Evolutionary conservation across 2,329 filamentous ascomycete genomes (phyloP), one percentile per base, ranked within the genome.

Genomic region (Hyphodiscus sp.): DNA sequence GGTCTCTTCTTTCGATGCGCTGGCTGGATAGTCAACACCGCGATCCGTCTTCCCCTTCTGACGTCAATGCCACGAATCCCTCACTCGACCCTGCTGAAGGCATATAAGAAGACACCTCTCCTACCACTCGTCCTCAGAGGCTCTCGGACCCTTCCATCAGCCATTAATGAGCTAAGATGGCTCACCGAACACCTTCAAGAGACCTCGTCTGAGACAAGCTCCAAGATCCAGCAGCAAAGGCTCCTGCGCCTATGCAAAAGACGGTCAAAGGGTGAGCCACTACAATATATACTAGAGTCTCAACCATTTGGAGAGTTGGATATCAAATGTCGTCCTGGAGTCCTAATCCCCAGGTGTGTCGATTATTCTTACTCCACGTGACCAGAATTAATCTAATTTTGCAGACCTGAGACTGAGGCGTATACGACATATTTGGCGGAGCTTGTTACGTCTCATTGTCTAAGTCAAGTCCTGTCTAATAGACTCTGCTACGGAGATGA

Each of bases 231-330:
- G 59, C 42, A 33, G 20, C 47, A 45, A 46, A 47, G 42, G 19
- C 55, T 80, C 1, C 58, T 68, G 8, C 57, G 64, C 1, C 68
- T 84, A 7, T 82, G 79, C 57, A 68, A 68, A 3, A 69, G 73
- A 47, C 73, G 83, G 33, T 74, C 77, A 9, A 70, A 68, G 9
- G 90, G 90, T 1, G 80, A 84, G 54, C 94, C 94, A 1, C 71
- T 99, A 33, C 94, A 97, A 69, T 97, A 97, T 67, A 78, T 97
- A 20, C 74, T 99, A 1, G 91, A 91, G 2, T 84, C 85, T 5
- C 91, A 96, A 68, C 94, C 87, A 1, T 97, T 99, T 71, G 92
- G 91, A 0, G 73, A 82, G 4, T 71, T 97, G 16, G 86, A 96
- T 43, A 86, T 99, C 45, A 72, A 78, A 51, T 96, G 91, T 66